Base-by-base conservation (phyloP, 176 grass and related monocot genomes). In the Typha latifolia region DNA sequence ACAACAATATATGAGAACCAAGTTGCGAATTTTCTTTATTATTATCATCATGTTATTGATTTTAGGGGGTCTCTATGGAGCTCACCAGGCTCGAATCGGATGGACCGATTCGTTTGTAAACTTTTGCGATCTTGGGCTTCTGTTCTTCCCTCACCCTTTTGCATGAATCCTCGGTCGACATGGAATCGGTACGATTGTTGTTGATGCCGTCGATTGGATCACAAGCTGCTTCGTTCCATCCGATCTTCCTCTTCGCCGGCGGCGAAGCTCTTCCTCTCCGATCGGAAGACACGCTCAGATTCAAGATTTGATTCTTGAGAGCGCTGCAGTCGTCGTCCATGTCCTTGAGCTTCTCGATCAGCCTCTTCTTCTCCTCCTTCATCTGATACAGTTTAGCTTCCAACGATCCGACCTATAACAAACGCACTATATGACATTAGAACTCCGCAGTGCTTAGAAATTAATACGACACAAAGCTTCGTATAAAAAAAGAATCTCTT, bases 291-390 rank as follows among this genome's bases (percentile, higher is more conserved):
- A 7, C 47, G 48, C 16, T 21, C 15, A 48, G 52, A 19, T 23
- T 55, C 31, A 3, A 23, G 2, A 72, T 47, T 10, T 61, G 69
- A 23, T 22, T 34, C 14, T 26, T 23, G 14, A 56, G 76, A n/a
- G 32, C 49, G 3, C 21, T 12, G 14, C 81, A 79, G 69, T 20
- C 74, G 49, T 63, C 13, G 16, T 15, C 66, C 11, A 85, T 73
- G 65, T n/a, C 13, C 4, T 48, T 51, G 68, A 96, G 82, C 80
- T 47, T 72, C 72, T 96, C 78, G 0, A n/a, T 70, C 0, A 96
- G 75, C 72, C 74, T 73, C 66, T 87, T 80, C 72, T 86, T 96
- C 80, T 89, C 88, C 82, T 86, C 77, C 62, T 56, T 86, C 20
- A 89, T 43, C 71, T 86, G 72, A 6, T 70, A 78, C 55, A 96